Percentiles rank a stretch among this genome's conserved stretches.
These are phyloP conservation scores for Colletotrichum brevisporum DNA, from an alignment of 2,329 filamentous ascomycete genomes.

Conservation along the genomic window DNA sequence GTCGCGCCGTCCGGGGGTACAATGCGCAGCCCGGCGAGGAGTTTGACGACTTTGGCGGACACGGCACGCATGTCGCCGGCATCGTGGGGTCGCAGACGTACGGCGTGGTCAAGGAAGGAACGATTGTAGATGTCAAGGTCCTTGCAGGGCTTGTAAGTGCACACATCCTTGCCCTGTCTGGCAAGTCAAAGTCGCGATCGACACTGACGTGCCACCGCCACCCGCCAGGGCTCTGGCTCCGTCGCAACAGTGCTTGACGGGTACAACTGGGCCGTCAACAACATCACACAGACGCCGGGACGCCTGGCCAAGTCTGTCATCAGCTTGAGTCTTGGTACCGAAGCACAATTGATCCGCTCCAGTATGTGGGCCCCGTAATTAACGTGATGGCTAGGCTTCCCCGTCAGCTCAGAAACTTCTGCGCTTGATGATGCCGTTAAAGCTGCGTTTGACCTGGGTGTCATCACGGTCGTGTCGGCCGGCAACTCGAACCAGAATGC, in stretches of 20 bases:
- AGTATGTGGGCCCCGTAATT: constrained; percentile 45
- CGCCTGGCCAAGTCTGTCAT: constrained; percentile 54
- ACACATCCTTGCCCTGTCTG: neutral
- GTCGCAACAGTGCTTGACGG: constrained; percentile 47
- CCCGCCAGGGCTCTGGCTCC: constrained; percentile 44
- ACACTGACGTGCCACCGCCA: constrained; percentile 44
- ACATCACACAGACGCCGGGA: constrained; percentile 48
- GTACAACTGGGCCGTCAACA: constrained; percentile 53
- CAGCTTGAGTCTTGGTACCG: constrained; percentile 58
- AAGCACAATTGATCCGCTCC: neutral
- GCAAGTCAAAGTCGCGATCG: neutral
- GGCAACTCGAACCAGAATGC: constrained; percentile 59
- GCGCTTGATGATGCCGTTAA: constrained; percentile 66
- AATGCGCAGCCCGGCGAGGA: constrained; percentile 47
- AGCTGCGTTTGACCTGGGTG: constrained; percentile 59
- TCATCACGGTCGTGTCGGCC: constrained; percentile 68
- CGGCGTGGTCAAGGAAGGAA: constrained; percentile 60
- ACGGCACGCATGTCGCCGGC: constrained; percentile 59
- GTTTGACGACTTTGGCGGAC: constrained; percentile 55
- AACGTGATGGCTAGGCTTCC: constrained; percentile 35
- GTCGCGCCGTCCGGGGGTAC: constrained; percentile 43
- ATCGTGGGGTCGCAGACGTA: constrained; percentile 53
- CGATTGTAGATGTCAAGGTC: constrained; percentile 62
- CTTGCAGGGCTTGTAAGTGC: constrained; percentile 43
- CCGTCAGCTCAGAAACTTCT: constrained; percentile 46